Evolutionary conservation across 352 stramenopile species (phyloP).

Genomic region (Phytophthora uliginosa): DNA sequence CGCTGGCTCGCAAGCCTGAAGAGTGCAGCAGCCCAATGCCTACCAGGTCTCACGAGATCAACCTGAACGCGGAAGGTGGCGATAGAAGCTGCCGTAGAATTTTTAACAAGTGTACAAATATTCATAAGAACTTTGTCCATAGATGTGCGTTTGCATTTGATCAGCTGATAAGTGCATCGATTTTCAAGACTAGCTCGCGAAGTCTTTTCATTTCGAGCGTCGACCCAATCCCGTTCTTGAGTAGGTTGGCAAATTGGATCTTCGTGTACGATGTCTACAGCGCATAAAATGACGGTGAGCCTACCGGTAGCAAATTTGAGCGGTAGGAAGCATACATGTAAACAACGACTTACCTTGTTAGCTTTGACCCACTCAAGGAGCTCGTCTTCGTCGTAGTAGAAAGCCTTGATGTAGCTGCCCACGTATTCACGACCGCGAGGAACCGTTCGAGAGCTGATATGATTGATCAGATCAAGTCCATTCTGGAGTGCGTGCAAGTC

Average conservation of each 20-base stretch:
- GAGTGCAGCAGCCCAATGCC: constrained; percentile 3
- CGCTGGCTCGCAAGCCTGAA: background rate
- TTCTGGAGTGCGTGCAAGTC: constrained; percentile 94
- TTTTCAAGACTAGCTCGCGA: constrained; percentile 67
- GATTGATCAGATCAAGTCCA: constrained; percentile 85
- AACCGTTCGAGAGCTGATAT: constrained; percentile 63
- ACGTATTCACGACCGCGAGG: constrained; percentile 73
- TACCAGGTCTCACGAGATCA: constrained; percentile 19
- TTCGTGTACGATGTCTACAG: constrained; percentile 69
- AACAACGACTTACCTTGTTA: constrained; percentile 63
- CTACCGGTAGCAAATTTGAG: background rate
- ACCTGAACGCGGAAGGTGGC: constrained; percentile 30
- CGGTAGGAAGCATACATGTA: background rate
- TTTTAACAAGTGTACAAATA: constrained; percentile 52
- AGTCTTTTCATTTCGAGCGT: constrained; percentile 63
- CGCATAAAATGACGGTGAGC: background rate
- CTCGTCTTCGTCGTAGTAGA: constrained; percentile 90
- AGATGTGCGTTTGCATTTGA: constrained; percentile 16
- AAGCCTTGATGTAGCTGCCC: constrained; percentile 91
- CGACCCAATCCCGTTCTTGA: constrained; percentile 74
- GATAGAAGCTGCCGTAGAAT: constrained; percentile 45
- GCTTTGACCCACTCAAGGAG: constrained; percentile 84
- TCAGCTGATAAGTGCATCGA: constrained; percentile 66
- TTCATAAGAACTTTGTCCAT: constrained; percentile 31
- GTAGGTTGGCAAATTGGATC: constrained; percentile 65